Base-by-base conservation (phyloP, 2,329 filamentous ascomycete genomes). In the Parafenestella ontariensis region DNA sequence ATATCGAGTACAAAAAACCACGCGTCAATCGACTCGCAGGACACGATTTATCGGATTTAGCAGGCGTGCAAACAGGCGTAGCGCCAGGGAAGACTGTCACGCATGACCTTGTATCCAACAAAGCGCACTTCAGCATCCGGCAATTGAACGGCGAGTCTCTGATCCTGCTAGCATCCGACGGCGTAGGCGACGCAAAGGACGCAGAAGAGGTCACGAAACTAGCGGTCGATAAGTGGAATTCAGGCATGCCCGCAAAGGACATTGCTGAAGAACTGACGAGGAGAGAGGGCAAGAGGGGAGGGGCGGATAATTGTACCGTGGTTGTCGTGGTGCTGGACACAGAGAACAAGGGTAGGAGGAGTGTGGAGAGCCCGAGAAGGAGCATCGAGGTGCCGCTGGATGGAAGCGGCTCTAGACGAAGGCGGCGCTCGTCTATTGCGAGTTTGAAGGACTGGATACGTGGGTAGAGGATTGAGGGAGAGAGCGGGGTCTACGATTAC, bases 251-350 rank as follows among this genome's bases (percentile, higher is more conserved):
- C 3, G 56, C 59, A 17, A 57, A 59, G 13, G 49, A 59, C n/a
- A 67, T 69, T 26, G 62, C 64, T 1, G 36, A 59, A 18, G 56
- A 60, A 11, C 33, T 65, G 18, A 61, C 66, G 10, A 57, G 46
- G 11, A 49, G 56, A 3, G 59, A 66, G 10, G 55, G 52, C 0
- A 54, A 59, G 13, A 49, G 56, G 13, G 53, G 56, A 49, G 56
- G 48, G 5, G 64, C 66, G 5, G 66, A 69, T 24, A 69, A 69
- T 23, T 66, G 64, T 15, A 67, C 66, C 1, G 59, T 69, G 2
- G 13, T 67, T 3, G 45, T 69, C 5, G 52, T 69, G 5, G 56
- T 62, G 7, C 40, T 64, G 4, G 61, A 64, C 26, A 62, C 61
- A 10, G 56, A 58, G 20, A 36, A 36, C 13, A 60, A 58, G 3